Evolutionary conservation across 2,329 filamentous ascomycete species (phyloP), one percentile per base, ranked within the genome.

Genomic region (Xylariaceae sp.): DNA sequence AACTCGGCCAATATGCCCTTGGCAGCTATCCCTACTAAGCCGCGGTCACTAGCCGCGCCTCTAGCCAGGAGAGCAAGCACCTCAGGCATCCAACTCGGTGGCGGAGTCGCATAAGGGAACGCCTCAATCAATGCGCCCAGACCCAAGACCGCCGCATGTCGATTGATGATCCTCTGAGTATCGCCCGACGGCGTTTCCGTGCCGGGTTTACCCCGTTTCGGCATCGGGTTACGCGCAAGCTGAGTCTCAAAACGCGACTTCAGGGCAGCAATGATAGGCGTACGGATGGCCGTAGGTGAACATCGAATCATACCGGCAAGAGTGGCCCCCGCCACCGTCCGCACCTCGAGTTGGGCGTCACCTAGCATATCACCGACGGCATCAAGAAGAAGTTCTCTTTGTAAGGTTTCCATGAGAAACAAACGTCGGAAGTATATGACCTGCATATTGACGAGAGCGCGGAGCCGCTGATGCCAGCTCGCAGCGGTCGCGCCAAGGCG

Each of bases 291-390:
- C 31, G 85, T 79, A 0, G 94, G 91, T 3, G 92, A 97, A 76
- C 94, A 99, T 53, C 94, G 86, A 62, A 99, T 95, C 94, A 99
- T 99, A 62, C 94, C 95, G 1, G 91, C 92, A 2, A 99, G 78
- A 0, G 94, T 99, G 0, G 89, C 88, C 4, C 89, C 87, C n/a
- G 95, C 94, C 44, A 91, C 91, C 40, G 91, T 87, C 41, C 94
- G 89, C 34, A 99, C 94, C 73, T 99, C 94, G 42, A 96, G 87
- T 72, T 99, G 94, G 2, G 84, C 70, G 66, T 99, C 94, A 57
- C 88, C 84, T 5, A 99, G 80, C 95, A 99, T 99, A 62, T 87
- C 88, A 41, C 91, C 90, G n/a, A 99, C 91, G 53, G 91, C 95
- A 44, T 87, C 85, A 68, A 97, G 95, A 12, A 99, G 81, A 35